phyloP scores from a whole-genome alignment of 345 rosid species.

The Salix viminalis region DNA sequence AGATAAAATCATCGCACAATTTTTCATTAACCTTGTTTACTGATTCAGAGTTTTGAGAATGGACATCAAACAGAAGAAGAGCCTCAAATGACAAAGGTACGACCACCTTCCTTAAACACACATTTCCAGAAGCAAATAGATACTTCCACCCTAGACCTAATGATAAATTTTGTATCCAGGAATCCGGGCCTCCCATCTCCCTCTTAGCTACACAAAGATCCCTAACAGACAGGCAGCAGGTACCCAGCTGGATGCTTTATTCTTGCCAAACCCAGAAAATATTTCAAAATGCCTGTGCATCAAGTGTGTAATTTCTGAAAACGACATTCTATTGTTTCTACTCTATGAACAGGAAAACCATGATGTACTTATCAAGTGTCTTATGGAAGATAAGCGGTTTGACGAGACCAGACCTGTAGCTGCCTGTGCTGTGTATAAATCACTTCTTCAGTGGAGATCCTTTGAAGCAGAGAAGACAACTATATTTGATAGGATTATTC shows the following conservation, averaged over 20 bases:
- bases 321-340: neutral
- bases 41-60: slow-evolving; percentile 39
- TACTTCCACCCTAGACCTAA: neutral
- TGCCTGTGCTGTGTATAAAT: slow-evolving; percentile 50
- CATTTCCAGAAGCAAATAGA: neutral
- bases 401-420: slow-evolving; percentile 48
- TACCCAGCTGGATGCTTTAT: slow-evolving; percentile 16
- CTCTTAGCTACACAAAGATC: slow-evolving; percentile 47
- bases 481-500: slow-evolving; percentile 55
- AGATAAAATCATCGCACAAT: neutral
- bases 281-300: neutral
- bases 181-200: slow-evolving; percentile 28
- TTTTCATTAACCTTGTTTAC: slow-evolving; percentile 13
- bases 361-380: slow-evolving; percentile 48
- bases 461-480: slow-evolving; percentile 63
- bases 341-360: slow-evolving; percentile 47
- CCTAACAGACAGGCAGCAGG: slow-evolving; percentile 55
- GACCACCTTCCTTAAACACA: neutral
- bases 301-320: slow-evolving; percentile 1
- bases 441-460: slow-evolving; percentile 62
- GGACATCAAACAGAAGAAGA: slow-evolving; percentile 37
- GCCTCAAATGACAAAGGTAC: slow-evolving; percentile 36
- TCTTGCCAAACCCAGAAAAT: neutral
- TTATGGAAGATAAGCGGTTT: slow-evolving; percentile 42
- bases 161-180: slow-evolving; percentile 32